Percentiles rank a stretch among this genome's conserved stretches.
Conservation (phyloP, 2,329 filamentous ascomycete species). For the Pezicula rhizophila region DNA sequence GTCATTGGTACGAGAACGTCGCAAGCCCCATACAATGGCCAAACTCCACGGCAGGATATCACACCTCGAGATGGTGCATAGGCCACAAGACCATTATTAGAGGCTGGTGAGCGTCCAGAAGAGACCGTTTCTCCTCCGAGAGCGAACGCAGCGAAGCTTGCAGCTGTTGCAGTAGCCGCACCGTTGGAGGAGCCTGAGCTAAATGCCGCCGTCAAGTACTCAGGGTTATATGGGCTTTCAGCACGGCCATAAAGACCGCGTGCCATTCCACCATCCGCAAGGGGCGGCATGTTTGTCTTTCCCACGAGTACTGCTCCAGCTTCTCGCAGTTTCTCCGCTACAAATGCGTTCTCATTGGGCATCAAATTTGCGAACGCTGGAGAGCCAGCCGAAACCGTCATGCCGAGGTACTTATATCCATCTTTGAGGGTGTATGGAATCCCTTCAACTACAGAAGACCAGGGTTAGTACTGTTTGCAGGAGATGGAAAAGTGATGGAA, state of each 20-base stretch:
- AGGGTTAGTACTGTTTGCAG: no score
- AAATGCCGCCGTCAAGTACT: slow-evolving; percentile 48
- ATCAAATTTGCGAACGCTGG: slow-evolving; percentile 45
- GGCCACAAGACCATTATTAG: slow-evolving; percentile 48
- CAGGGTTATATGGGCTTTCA: slow-evolving; percentile 48
- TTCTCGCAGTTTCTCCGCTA: slow-evolving; percentile 38
- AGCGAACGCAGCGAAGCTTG: slow-evolving; percentile 46
- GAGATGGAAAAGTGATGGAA: no score
- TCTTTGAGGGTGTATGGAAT: slow-evolving; percentile 55
- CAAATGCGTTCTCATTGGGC: slow-evolving; percentile 46
- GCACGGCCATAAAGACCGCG: slow-evolving; percentile 49
- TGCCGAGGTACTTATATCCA: slow-evolving; percentile 45
- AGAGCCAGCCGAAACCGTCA: slow-evolving; percentile 48
- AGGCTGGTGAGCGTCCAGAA: slow-evolving; percentile 49
- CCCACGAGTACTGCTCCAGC: slow-evolving; percentile 47
- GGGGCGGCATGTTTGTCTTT: slow-evolving; percentile 53
- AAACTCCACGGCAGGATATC: slow-evolving; percentile 45
- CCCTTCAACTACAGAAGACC: slow-evolving; percentile 32
- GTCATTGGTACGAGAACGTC: slow-evolving; percentile 50
- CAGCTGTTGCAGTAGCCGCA: slow-evolving; percentile 42
- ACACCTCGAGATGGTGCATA: slow-evolving; percentile 50
- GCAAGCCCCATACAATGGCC: slow-evolving; percentile 50
- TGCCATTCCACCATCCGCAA: slow-evolving; percentile 54
- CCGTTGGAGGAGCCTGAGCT: slow-evolving; percentile 54
- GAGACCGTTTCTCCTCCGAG: slow-evolving; percentile 50